A percentile compares a stretch with the other conserved stretches of the same genome.
Evolutionary conservation across 352 stramenopile genomes (phyloP).

Genomic region (Phytophthora pluvialis): DNA sequence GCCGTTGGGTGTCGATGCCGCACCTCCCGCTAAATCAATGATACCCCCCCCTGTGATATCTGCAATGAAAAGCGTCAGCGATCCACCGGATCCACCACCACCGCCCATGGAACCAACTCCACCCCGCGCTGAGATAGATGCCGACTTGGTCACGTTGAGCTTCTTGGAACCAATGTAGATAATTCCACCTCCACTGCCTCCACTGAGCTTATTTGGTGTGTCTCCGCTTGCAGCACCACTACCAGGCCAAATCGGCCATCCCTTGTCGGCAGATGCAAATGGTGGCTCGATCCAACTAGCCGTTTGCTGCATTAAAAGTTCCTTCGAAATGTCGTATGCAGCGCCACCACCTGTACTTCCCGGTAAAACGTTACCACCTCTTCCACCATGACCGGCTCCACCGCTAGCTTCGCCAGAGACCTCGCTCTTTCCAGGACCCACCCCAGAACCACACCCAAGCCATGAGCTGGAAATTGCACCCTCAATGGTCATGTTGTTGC

Average conservation of each 20-base stretch:
- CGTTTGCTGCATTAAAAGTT: constrained; percentile 24
- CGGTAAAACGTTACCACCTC: constrained; percentile 65
- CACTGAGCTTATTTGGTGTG: constrained; percentile 54
- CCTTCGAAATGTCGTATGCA: constrained; percentile 47
- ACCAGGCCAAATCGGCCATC: constrained; percentile 73
- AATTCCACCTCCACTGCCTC: constrained; percentile 73
- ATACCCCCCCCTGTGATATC: constrained; percentile 64
- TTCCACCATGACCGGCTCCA: constrained; percentile 71
- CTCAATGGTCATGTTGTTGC: constrained; percentile 41
- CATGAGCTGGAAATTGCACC: constrained; percentile 46
- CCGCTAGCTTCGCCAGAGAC: constrained; percentile 58
- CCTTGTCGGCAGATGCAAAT: constrained; percentile 22
- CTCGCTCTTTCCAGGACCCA: constrained; percentile 63
- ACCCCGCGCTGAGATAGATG: constrained; percentile 59
- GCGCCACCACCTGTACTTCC: constrained; percentile 52
- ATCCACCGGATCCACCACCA: constrained; percentile 74
- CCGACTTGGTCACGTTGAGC: constrained; percentile 51
- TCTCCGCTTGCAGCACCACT: constrained; percentile 66
- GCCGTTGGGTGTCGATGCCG: constrained; percentile 22
- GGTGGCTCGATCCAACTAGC: constrained; percentile 11
- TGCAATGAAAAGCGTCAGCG: constrained; percentile 64
- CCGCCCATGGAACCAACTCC: constrained; percentile 62
- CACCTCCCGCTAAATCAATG: constrained; percentile 67
- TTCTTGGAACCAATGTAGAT: constrained; percentile 69
- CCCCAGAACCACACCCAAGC: constrained; percentile 57